Evolutionary conservation across 2,329 filamentous ascomycete genomes (phyloP).

Genomic region (Lasiodiplodia theobromae): DNA sequence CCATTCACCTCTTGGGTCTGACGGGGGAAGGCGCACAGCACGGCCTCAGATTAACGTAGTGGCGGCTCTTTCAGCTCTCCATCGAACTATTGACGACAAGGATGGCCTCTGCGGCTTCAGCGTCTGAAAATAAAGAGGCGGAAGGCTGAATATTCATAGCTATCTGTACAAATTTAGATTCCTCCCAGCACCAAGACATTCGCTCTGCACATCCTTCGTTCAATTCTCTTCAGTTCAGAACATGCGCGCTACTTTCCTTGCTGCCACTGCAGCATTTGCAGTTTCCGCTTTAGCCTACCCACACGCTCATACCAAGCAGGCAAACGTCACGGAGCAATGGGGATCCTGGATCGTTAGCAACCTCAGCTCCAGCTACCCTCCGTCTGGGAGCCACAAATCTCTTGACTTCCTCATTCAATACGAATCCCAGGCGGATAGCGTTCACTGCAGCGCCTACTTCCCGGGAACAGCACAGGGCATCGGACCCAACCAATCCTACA

Average conservation of each 20-base stretch:
- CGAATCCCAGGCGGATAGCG: not conserved
- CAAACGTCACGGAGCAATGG: not conserved
- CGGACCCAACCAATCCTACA: slow-evolving; percentile 8
- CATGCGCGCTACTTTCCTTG: slow-evolving; percentile 8
- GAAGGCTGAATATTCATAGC: not conserved
- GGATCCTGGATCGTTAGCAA: slow-evolving; percentile 7
- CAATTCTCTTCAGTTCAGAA: not conserved
- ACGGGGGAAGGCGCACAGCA: not conserved
- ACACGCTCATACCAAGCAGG: not conserved
- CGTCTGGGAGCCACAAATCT: slow-evolving; percentile 4
- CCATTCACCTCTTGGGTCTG: not conserved
- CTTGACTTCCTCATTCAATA: slow-evolving; percentile 9
- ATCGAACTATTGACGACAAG: not conserved
- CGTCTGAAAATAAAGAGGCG: no score
- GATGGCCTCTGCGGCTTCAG: not conserved
- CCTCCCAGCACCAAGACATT: not conserved
- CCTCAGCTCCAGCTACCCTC: slow-evolving; percentile 14
- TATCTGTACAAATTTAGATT: no score
- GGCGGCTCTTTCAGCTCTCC: not conserved
- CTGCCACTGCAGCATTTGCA: not conserved
- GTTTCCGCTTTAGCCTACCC: not conserved
- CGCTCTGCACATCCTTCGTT: not conserved
- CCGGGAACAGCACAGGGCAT: not conserved
- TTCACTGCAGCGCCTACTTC: slow-evolving; percentile 9
- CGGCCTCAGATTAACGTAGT: not conserved